Evolutionary conservation across 169 alveolate species (phyloP).

Genomic region (Ichthyophthirius multifiliis): DNA sequence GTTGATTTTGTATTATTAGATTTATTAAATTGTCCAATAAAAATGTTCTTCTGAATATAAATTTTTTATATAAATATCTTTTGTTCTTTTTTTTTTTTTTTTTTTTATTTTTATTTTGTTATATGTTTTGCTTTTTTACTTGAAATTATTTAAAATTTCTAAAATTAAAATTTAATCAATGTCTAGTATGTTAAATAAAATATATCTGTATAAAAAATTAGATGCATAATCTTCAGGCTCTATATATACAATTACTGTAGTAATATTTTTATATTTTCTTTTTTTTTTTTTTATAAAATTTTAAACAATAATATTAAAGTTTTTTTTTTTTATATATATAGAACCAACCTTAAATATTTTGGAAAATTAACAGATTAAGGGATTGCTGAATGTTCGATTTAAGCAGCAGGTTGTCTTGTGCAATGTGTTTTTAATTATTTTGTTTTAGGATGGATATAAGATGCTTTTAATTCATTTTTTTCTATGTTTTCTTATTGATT

Average conservation of each 20-base stretch:
- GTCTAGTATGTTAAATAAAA: background rate
- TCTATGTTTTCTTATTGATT: background rate
- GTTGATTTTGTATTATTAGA: background rate
- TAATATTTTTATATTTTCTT: background rate
- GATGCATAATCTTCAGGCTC: background rate
- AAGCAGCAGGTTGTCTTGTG: background rate
- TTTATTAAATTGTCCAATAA: background rate
- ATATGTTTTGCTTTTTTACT: background rate
- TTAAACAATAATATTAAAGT: background rate
- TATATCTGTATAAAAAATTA: background rate
- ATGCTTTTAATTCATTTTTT: background rate
- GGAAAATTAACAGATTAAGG: background rate
- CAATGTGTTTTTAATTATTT: background rate
- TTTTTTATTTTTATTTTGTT: background rate
- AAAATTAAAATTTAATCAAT: background rate
- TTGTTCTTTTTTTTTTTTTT: background rate
- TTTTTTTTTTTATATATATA: background rate
- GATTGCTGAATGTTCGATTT: background rate
- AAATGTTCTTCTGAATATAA: background rate
- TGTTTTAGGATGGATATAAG: background rate
- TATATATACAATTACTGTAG: background rate
- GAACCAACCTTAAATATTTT: background rate
- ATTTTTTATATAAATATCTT: constrained; percentile 2
- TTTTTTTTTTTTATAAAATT: background rate
- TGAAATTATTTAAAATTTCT: background rate